Evolutionary conservation across 805 yeast genomes (phyloP).

Genomic region (Saccharomycopsis microspora): DNA sequence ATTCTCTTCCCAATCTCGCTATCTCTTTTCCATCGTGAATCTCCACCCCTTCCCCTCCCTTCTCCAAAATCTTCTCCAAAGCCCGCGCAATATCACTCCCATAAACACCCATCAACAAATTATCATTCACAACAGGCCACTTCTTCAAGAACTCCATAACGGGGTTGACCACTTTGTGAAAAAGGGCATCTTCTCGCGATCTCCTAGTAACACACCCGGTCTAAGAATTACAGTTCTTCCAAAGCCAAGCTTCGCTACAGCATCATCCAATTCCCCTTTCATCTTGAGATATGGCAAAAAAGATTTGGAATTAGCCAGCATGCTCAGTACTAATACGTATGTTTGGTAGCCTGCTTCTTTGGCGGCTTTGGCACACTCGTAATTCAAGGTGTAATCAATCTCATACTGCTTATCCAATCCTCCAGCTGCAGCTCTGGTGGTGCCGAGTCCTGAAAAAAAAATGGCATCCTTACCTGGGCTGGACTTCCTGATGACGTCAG

Average conservation of each 20-base stretch:
- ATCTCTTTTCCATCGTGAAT: too few species aligned
- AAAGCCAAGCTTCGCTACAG: constrained; percentile 48
- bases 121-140: neutral
- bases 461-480: constrained; percentile 24
- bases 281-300: constrained; percentile 48
- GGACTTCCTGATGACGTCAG: constrained; percentile 22
- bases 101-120: neutral
- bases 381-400: constrained; percentile 67
- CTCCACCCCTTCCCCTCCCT: neutral
- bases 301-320: constrained; percentile 51
- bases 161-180: too few species aligned
- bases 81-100: neutral
- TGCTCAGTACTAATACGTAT: constrained; percentile 53
- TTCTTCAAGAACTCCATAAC: too few species aligned
- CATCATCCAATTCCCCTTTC: constrained; percentile 72
- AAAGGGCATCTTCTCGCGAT: constrained; percentile 27
- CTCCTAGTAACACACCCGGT: constrained; percentile 69
- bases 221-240: constrained; percentile 63
- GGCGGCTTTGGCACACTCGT: constrained; percentile 62
- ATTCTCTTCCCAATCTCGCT: too few species aligned
- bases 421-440: constrained; percentile 67
- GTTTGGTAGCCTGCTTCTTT: constrained; percentile 57
- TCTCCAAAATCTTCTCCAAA: neutral
- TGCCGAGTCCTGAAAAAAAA: constrained; percentile 61
- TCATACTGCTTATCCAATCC: constrained; percentile 52